These are phyloP conservation scores for Saccharum spontaneum DNA, from an alignment of 176 grass and related monocot species.

Conservation along the genomic window DNA sequence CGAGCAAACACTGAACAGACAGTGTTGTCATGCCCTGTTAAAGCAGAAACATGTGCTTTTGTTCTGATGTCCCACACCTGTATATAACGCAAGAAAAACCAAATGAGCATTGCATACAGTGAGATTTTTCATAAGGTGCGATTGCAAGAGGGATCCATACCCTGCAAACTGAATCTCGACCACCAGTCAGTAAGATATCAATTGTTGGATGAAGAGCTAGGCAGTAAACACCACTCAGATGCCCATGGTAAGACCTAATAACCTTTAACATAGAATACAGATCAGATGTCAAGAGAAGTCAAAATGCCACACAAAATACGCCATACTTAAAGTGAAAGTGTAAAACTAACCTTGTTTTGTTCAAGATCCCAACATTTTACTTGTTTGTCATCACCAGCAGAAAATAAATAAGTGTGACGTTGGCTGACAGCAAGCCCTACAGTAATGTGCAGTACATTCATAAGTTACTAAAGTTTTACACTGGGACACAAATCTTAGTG, in stretches of 20 bases:
- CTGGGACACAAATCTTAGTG: not conserved
- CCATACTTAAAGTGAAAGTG: slow-evolving; percentile 11
- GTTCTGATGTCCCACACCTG: slow-evolving; percentile 97
- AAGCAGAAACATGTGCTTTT: slow-evolving; percentile 96
- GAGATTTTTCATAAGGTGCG: slow-evolving; percentile 4
- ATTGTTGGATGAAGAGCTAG: slow-evolving; percentile 95
- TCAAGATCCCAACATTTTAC: slow-evolving; percentile 99
- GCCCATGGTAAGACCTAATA: slow-evolving; percentile 97
- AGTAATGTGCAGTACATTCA: slow-evolving; percentile 26
- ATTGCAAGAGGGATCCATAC: slow-evolving; percentile 48
- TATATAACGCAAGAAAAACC: slow-evolving; percentile 11
- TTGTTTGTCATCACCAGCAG: slow-evolving; percentile 99
- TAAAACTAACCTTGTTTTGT: slow-evolving; percentile 88
- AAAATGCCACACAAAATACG: slow-evolving; percentile 8
- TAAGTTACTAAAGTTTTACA: slow-evolving; percentile 24
- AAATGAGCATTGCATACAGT: not conserved
- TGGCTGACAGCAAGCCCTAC: slow-evolving; percentile 97
- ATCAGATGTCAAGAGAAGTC: slow-evolving; percentile 19
- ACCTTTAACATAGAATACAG: slow-evolving; percentile 52
- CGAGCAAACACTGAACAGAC: slow-evolving; percentile 97
- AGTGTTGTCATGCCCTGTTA: slow-evolving; percentile 96
- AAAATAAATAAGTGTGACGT: slow-evolving; percentile 93
- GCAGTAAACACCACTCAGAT: slow-evolving; percentile 98
- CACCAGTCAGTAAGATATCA: slow-evolving; percentile 85
- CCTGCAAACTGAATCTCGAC: slow-evolving; percentile 98